Conservation (phyloP, 768 basidiomycete genomes). For the Pilatotrama ljubarskyi region DNA sequence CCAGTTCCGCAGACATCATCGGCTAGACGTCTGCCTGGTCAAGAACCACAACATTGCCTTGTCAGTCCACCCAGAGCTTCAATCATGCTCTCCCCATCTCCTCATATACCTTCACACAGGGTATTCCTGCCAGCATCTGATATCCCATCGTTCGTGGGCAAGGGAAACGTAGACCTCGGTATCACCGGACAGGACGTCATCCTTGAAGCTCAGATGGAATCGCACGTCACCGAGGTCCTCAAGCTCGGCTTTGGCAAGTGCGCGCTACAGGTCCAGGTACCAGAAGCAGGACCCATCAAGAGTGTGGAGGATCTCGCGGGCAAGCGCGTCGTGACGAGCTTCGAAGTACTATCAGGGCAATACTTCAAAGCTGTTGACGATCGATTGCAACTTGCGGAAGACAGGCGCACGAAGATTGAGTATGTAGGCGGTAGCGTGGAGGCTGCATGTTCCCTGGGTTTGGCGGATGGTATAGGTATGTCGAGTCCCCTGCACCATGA, state of each 20-base stretch:
- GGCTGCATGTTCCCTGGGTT: constrained; percentile 92
- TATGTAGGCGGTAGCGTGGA: constrained; percentile 98
- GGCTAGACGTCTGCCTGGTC: constrained; percentile 92
- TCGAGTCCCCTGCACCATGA: neutral
- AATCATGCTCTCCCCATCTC: neutral
- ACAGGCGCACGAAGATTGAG: constrained; percentile 76
- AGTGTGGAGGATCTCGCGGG: constrained; percentile 81
- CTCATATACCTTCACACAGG: constrained; percentile 39
- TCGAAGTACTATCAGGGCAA: constrained; percentile 80
- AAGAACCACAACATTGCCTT: constrained; percentile 92
- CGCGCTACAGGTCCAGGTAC: constrained; percentile 86
- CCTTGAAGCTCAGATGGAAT: constrained; percentile 82
- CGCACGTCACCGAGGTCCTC: constrained; percentile 74
- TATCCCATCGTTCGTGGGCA: constrained; percentile 98
- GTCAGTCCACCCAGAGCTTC: constrained; percentile 47
- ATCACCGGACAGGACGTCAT: constrained; percentile 99
- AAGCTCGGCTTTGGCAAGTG: constrained; percentile 94
- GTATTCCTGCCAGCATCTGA: constrained; percentile 96
- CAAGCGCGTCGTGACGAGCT: constrained; percentile 92
- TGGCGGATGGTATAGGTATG: constrained; percentile 96
- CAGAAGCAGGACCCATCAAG: constrained; percentile 69
- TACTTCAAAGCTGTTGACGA: constrained; percentile 75
- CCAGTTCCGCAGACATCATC: constrained; percentile 82
- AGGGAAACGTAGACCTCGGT: constrained; percentile 94
- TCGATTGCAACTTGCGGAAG: constrained; percentile 49